phyloP scores from a whole-genome alignment of 352 stramenopile genomes.

The Phytophthora sp. region DNA sequence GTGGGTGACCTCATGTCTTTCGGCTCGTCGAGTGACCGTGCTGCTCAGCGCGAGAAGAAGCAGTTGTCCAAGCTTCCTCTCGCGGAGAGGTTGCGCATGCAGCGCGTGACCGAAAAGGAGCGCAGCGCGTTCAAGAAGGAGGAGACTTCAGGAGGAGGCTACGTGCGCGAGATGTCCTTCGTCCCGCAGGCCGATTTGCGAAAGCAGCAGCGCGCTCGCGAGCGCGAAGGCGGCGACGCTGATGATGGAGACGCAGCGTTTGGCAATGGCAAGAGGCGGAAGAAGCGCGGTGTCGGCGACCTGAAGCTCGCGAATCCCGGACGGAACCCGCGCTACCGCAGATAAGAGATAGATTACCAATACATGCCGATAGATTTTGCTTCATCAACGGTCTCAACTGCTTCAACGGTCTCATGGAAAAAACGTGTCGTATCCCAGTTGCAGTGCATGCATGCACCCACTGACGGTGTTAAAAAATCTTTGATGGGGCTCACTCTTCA shows the following conservation, averaged over 20 bases:
- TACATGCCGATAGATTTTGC: slow-evolving; percentile 26
- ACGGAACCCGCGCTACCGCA: slow-evolving; percentile 59
- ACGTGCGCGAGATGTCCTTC: slow-evolving; percentile 87
- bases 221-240: slow-evolving; percentile 21
- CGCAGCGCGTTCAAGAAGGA: slow-evolving; percentile 87
- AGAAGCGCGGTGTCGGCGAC: slow-evolving; percentile 83
- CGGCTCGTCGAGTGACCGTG: slow-evolving; percentile 66
- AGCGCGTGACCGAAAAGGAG: slow-evolving; percentile 78
- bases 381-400: background rate
- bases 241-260: slow-evolving; percentile 28
- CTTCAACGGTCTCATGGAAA: background rate
- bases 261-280: slow-evolving; percentile 51
- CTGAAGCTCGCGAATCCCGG: slow-evolving; percentile 63
- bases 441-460: slow-evolving; percentile 5
- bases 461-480: slow-evolving; percentile 1
- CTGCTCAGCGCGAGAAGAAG: slow-evolving; percentile 78
- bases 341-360: slow-evolving; percentile 44
- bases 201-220: slow-evolving; percentile 55
- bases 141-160: slow-evolving; percentile 69
- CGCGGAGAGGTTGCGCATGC: slow-evolving; percentile 74
- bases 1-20: slow-evolving; percentile 84
- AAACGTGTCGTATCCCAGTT: background rate
- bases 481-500: slow-evolving; percentile 5
- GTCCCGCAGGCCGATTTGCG: slow-evolving; percentile 64
- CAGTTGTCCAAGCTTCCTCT: slow-evolving; percentile 82